Evolutionary conservation across 805 yeast genomes (phyloP).

Genomic region (Candida succiphila): DNA sequence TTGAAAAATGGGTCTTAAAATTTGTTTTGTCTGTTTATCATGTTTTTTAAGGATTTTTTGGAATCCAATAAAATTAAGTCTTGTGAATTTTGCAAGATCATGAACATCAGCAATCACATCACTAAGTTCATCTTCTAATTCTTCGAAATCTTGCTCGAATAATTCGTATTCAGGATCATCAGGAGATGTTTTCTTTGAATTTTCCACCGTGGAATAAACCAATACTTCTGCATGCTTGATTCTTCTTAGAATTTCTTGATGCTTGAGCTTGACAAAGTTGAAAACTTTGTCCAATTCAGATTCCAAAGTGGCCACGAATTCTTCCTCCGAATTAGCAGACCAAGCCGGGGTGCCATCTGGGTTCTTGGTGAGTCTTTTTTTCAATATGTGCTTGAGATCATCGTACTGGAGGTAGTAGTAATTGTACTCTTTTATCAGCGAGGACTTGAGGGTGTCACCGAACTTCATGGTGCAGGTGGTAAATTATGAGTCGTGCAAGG

Average conservation of each 20-base stretch:
- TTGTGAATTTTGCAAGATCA: constrained; percentile 87
- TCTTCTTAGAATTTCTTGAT: constrained; percentile 75
- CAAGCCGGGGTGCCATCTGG: constrained; percentile 49
- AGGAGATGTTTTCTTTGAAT: constrained; percentile 18
- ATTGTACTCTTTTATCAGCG: constrained; percentile 82
- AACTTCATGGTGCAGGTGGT: constrained; percentile 58
- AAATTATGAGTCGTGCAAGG: too few species aligned
- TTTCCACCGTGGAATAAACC: constrained; percentile 49
- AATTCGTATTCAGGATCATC: constrained; percentile 23
- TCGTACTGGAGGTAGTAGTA: constrained; percentile 90
- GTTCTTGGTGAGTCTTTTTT: constrained; percentile 48
- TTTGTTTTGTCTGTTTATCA: constrained; percentile 78
- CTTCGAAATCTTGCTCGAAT: constrained; percentile 59
- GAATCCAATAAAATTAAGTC: constrained; percentile 93
- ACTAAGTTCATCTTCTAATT: constrained; percentile 63
- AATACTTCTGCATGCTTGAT: constrained; percentile 72
- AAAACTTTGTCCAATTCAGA: constrained; percentile 86
- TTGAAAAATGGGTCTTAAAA: constrained; percentile 84
- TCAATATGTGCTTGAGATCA: constrained; percentile 75
- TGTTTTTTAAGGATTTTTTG: constrained; percentile 95
- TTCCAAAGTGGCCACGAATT: constrained; percentile 67
- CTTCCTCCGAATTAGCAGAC: constrained; percentile 74
- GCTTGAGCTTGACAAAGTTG: constrained; percentile 82
- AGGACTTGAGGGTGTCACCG: constrained; percentile 85
- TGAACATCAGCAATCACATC: constrained; percentile 96